Evolutionary conservation across 495 filamentous ascomycete genomes (phyloP), one percentile per base, ranked within the genome.

Genomic region (Glonium stellatum): DNA sequence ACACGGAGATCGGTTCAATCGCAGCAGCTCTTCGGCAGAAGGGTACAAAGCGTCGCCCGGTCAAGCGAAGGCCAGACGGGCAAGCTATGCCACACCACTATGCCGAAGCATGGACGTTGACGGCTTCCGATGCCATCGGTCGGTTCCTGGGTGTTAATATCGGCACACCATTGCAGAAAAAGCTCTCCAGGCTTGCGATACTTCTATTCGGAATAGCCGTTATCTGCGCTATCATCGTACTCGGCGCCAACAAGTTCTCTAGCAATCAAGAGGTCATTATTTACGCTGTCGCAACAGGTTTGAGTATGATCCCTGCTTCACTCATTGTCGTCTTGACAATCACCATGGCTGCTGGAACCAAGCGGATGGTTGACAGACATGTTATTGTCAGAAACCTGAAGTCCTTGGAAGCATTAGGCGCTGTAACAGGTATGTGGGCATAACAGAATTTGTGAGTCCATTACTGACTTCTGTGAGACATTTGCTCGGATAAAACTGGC

Each of bases 291-390:
- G 71, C 70, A 5, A 73, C 71, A 12, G 70, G 68, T 52, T 63
- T 72, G 34, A 63, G 54, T 39, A 73, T 89, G 79, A 88, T 90
- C 65, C 87, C 87, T 4, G 87, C 87, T 55, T 86, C 84, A 59
- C 76, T 90, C 53, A 85, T 89, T 39, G 87, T 87, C 41, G 85
- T 89, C 41, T 69, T 90, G 61, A 89, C 87, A 0, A 88, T 89
- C 60, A 89, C 86, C 18, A 88, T 89, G 82, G 83, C 87, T 9
- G 82, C 86, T 18, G 87, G 86, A 25, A 87, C 84, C 5, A 86
- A 84, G 71, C 80, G 84, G 25, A 90, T 90, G 87, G 84, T 85
- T 4, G 75, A 84, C 63, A 76, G 84, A 39, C 72, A 89, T 67
- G 85, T 88, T 37, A 84, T 89, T 66, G 85, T 90, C 15, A 78